A percentile compares a stretch with the other conserved stretches of the same genome.
These are phyloP conservation scores for Tetradesmus lagerheimii DNA, from an alignment of 139 green algal genomes.

Conservation along the genomic window DNA sequence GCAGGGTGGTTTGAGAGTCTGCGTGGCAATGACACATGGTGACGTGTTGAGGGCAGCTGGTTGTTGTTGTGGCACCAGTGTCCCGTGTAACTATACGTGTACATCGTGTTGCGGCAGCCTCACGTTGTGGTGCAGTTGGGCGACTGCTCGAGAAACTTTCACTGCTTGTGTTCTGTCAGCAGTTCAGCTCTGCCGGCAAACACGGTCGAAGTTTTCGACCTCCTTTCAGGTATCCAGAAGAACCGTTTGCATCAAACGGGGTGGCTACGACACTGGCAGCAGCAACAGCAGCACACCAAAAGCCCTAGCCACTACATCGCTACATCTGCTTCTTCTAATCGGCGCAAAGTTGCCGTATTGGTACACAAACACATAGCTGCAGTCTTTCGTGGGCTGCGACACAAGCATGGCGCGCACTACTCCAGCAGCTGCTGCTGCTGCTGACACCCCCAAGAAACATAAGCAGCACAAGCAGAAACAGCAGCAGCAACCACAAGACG, in stretches of 20 bases:
- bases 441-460: not conserved
- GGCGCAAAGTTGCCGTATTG: too few relatives aligned
- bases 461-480: constrained; percentile 3
- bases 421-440: not conserved
- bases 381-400: too few relatives aligned
- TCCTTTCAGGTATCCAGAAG: too few relatives aligned
- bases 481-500: not conserved
- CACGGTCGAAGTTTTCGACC: too few relatives aligned
- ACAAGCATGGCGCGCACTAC: not conserved
- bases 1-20: not conserved
- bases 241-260: too few relatives aligned
- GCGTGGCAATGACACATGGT: not conserved
- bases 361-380: too few relatives aligned
- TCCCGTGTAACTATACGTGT: not conserved
- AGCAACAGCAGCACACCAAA: constrained; percentile 14
- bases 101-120: not conserved
- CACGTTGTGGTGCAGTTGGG: not conserved
- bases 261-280: not conserved
- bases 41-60: not conserved
- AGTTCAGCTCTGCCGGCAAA: not conserved
- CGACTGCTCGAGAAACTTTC: not conserved
- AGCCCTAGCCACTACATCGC: not conserved
- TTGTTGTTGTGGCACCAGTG: not conserved
- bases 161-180: not conserved
- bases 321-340: too few relatives aligned